phyloP scores from a whole-genome alignment of 2,329 filamentous ascomycete species.

The Aspergillus phoenicis region DNA sequence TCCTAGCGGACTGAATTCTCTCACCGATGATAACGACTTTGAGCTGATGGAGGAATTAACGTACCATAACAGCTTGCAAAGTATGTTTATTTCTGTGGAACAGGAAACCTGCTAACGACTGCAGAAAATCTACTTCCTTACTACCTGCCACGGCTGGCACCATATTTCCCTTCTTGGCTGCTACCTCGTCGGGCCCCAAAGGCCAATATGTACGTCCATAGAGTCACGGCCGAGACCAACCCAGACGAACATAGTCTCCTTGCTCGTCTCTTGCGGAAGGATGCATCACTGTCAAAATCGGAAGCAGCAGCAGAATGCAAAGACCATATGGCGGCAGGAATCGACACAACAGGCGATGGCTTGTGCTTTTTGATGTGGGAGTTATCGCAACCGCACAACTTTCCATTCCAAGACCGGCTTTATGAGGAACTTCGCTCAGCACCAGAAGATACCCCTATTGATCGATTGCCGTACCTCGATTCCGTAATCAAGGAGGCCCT shows the following conservation, averaged over 20 bases:
- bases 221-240: constrained; percentile 51
- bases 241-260: constrained; percentile 60
- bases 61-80: constrained; percentile 68
- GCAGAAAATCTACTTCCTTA: constrained; percentile 62
- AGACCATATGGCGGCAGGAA: constrained; percentile 72
- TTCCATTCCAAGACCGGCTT: constrained; percentile 55
- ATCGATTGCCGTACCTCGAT: constrained; percentile 59
- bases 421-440: constrained; percentile 55
- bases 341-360: constrained; percentile 71
- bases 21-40: constrained; percentile 59
- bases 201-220: constrained; percentile 61
- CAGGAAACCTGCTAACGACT: background rate
- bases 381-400: constrained; percentile 62
- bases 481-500: constrained; percentile 65
- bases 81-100: constrained; percentile 44
- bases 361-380: constrained; percentile 73
- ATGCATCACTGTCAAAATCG: constrained; percentile 51
- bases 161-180: constrained; percentile 50
- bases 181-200: constrained; percentile 61
- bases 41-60: constrained; percentile 70
- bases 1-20: constrained; percentile 64
- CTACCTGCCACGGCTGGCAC: constrained; percentile 58
- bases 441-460: constrained; percentile 37
- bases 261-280: constrained; percentile 60
- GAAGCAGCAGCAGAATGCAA: constrained; percentile 69